These are phyloP conservation scores for Claviceps arundinis DNA, from an alignment of 2,329 filamentous ascomycete genomes.

Conservation along the genomic window DNA sequence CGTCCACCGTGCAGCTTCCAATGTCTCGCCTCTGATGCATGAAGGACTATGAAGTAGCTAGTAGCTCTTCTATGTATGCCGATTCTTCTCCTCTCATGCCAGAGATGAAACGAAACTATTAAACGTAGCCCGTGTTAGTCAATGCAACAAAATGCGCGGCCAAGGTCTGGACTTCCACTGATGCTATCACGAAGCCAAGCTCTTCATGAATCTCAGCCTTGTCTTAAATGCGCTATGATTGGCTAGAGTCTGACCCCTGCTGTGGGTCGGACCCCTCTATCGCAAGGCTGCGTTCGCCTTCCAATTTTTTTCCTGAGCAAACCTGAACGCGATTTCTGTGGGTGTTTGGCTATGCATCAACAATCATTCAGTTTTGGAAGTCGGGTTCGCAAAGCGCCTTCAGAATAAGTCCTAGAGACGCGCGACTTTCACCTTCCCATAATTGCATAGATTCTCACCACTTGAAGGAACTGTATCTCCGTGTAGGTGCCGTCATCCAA, in stretches of 20 bases:
- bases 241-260: background rate
- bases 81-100: no score
- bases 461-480: background rate
- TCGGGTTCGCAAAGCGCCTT: background rate
- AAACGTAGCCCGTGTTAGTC: no score
- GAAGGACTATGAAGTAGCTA: no score
- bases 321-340: background rate
- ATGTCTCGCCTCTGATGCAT: no score
- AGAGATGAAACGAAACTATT: no score
- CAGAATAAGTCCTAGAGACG: background rate
- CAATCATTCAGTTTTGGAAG: background rate
- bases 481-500: background rate
- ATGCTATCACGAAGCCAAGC: no score
- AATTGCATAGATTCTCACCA: background rate
- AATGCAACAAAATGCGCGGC: no score
- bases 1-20: no score
- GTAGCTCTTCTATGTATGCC: no score
- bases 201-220: conserved; percentile 10
- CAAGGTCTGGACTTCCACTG: no score
- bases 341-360: background rate
- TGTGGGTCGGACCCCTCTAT: background rate
- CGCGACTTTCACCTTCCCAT: background rate
- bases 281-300: conserved; percentile 15
- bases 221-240: conserved; percentile 4
- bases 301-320: conserved; percentile 10